Evolutionary conservation across 805 yeast genomes (phyloP).

Genomic region (Yarrowia alimentaria): DNA sequence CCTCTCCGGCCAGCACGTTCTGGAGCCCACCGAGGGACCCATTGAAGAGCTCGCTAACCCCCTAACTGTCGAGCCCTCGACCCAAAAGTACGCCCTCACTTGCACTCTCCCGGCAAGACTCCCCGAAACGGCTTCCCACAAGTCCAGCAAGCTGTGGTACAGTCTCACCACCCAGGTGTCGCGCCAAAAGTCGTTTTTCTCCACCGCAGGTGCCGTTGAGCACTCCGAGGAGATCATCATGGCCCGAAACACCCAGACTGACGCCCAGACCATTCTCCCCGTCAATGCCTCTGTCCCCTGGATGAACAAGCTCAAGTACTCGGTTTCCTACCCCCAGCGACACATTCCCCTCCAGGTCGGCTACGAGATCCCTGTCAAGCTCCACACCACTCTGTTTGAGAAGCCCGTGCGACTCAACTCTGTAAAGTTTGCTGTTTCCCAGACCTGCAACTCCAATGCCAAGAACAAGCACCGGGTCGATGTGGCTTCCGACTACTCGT

Average conservation of each 20-base stretch:
- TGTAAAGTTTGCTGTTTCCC: constrained; percentile 14
- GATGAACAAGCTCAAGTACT: constrained; percentile 20
- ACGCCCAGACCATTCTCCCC: constrained; percentile 15
- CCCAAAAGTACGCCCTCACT: constrained; percentile 1
- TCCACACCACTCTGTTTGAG: constrained; percentile 12
- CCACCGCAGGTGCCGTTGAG: constrained; percentile 6
- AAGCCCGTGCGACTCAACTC: constrained; percentile 24
- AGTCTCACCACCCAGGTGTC: constrained; percentile 10
- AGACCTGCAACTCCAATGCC: constrained; percentile 13
- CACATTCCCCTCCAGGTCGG: constrained; percentile 19
- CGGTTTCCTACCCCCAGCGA: constrained; percentile 15
- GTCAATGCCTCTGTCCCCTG: constrained; percentile 20
- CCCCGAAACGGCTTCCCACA: constrained; percentile 24
- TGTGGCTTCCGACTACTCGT: neutral
- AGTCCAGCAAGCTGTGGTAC: constrained; percentile 17
- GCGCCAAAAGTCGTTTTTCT: constrained; percentile 6
- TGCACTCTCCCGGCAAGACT: constrained; percentile 17
- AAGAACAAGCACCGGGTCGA: constrained; percentile 17
- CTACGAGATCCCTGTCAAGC: constrained; percentile 11
- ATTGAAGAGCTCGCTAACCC: constrained; percentile 3
- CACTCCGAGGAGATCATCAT: constrained; percentile 18
- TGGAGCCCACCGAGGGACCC: constrained; percentile 15
- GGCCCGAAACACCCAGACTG: constrained; percentile 19
- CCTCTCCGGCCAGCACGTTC: neutral
- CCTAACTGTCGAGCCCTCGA: constrained; percentile 4